Percentiles rank a stretch among this genome's conserved stretches.
Conservation (phyloP, 208 protist genomes). For the Acanthamoeba healyi region DNA sequence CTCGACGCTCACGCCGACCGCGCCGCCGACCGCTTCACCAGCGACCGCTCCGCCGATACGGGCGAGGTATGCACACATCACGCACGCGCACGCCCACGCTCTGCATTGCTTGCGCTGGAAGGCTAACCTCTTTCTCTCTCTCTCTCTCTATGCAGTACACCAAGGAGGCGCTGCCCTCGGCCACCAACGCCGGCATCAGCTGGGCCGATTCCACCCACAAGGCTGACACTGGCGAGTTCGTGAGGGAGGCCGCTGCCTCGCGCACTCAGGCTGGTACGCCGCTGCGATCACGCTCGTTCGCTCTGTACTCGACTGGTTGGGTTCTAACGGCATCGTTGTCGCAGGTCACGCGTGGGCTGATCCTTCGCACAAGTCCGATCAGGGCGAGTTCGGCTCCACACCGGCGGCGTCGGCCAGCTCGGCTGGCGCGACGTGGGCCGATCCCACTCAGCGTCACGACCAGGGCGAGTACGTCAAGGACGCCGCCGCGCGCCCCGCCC, state of each 20-base stretch:
- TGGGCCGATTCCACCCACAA: neutral
- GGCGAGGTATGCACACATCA: neutral
- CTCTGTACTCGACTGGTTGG: neutral
- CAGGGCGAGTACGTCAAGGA: conserved; percentile 61
- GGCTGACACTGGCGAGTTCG: conserved; percentile 35
- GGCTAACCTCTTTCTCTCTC: neutral
- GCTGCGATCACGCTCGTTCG: neutral
- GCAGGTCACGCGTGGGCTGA: conserved; percentile 11
- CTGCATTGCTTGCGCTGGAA: neutral
- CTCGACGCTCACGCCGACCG: conserved; percentile 25
- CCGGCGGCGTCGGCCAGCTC: neutral
- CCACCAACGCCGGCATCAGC: conserved; percentile 52
- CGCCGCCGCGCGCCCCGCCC: neutral
- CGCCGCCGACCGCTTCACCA: neutral
- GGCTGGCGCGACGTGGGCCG: conserved; percentile 22
- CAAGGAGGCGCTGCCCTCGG: conserved; percentile 40
- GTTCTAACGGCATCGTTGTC: neutral
- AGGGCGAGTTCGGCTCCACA: conserved; percentile 35
- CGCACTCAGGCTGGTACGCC: conserved; percentile 25
- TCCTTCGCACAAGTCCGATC: conserved; percentile 1
- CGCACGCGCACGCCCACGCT: neutral
- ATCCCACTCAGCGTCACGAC: conserved; percentile 7
- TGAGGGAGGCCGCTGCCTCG: conserved; percentile 8
- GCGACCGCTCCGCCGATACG: conserved; percentile 21
- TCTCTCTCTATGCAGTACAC: neutral